Conservation (phyloP, 495 filamentous ascomycete genomes). For the Chaetomium cochliodes region DNA sequence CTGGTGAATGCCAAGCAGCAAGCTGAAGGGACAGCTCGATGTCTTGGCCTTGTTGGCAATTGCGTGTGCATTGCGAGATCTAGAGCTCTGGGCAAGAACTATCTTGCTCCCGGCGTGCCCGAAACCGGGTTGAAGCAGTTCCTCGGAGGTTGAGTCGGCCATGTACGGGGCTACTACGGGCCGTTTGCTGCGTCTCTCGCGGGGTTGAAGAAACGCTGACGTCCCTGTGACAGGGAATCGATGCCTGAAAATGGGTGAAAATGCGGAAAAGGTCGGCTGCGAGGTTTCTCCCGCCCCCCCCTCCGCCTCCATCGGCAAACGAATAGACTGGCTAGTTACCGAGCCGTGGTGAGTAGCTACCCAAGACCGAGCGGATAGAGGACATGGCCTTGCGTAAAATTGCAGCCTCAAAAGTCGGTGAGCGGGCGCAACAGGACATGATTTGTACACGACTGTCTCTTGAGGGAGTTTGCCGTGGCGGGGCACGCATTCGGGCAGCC, state of each 20-base stretch:
- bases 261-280: background rate
- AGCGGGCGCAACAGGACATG: slow-evolving; percentile 15
- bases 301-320: background rate
- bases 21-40: background rate
- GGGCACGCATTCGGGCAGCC: slow-evolving; percentile 5
- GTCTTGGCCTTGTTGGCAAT: background rate
- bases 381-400: background rate
- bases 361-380: background rate
- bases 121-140: background rate
- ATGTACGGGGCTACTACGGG: background rate
- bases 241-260: background rate
- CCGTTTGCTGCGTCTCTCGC: background rate
- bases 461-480: background rate
- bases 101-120: no score
- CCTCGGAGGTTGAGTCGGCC: background rate
- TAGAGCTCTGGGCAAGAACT: no score
- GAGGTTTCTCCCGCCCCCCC: no score
- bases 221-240: no score
- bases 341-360: background rate
- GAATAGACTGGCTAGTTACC: background rate
- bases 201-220: background rate
- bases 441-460: slow-evolving; percentile 21
- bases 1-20: background rate
- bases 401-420: slow-evolving; percentile 32
- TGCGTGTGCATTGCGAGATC: no score